A percentile compares a stretch with the other conserved stretches of the same genome.
phyloP scores from a whole-genome alignment of 805 yeast genomes.

The Jamesozyma gamospora region DNA sequence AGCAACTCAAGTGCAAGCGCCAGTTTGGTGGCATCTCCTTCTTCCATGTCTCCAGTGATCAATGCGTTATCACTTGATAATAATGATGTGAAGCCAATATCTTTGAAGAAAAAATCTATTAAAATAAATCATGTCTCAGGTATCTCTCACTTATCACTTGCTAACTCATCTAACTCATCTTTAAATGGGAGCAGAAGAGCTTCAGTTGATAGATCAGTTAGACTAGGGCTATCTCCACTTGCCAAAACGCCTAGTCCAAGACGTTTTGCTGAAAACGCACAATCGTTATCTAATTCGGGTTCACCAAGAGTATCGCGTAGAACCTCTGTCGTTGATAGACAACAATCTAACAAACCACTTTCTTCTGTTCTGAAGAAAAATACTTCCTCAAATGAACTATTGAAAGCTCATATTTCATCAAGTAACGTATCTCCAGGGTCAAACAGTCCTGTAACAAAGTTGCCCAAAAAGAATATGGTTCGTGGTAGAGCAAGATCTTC shows the following conservation, averaged over 20 bases:
- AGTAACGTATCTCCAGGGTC: background rate
- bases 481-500: slow-evolving; percentile 25
- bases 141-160: background rate
- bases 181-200: slow-evolving; percentile 14
- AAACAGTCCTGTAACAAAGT: background rate
- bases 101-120: background rate
- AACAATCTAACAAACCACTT: background rate
- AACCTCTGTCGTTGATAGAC: slow-evolving; percentile 2
- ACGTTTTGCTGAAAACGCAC: background rate
- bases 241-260: slow-evolving; percentile 4
- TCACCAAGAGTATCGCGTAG: slow-evolving; percentile 10
- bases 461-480: background rate
- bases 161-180: slow-evolving; percentile 9
- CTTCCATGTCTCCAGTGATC: slow-evolving; percentile 1
- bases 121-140: slow-evolving; percentile 6
- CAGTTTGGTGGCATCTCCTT: background rate
- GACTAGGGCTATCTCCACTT: slow-evolving; percentile 1
- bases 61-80: slow-evolving; percentile 3
- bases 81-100: slow-evolving; percentile 2
- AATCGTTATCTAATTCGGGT: slow-evolving; percentile 1
- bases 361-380: background rate
- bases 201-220: slow-evolving; percentile 10
- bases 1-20: background rate
- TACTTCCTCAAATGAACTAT: background rate
- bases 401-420: background rate